Evolutionary conservation across 371 early-diverging fungal species (phyloP).

Genomic region (Zychaea mexicana): DNA sequence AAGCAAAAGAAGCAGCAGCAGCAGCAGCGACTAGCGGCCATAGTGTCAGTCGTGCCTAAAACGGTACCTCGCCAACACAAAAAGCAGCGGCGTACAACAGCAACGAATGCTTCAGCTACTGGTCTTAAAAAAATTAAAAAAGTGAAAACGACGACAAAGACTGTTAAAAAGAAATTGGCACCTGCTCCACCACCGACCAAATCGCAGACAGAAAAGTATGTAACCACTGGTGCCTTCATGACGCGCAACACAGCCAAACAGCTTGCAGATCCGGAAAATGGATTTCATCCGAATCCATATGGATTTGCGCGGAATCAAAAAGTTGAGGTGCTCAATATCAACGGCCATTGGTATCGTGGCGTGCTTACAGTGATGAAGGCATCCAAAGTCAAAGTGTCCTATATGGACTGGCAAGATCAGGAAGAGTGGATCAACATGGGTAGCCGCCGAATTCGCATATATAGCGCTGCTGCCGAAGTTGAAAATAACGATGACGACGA

Average conservation of each 20-base stretch:
- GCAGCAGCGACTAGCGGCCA: background rate
- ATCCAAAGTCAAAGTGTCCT: conserved; percentile 53
- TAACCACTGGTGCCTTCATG: conserved; percentile 55
- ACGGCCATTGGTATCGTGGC: conserved; percentile 57
- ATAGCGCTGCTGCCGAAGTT: too few relatives aligned
- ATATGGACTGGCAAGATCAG: conserved; percentile 57
- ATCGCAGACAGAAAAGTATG: conserved; percentile 13
- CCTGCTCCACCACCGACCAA: background rate
- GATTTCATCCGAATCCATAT: conserved; percentile 46
- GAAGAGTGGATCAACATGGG: conserved; percentile 70
- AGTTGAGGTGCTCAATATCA: conserved; percentile 49
- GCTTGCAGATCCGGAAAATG: conserved; percentile 26
- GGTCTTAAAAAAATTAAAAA: too few relatives aligned
- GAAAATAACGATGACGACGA: conserved; percentile 5
- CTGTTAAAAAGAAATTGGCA: background rate
- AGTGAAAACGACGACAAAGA: background rate
- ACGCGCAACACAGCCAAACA: conserved; percentile 49
- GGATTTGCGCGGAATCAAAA: conserved; percentile 41
- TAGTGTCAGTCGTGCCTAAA: too few relatives aligned
- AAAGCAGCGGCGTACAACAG: background rate
- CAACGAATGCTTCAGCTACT: too few relatives aligned
- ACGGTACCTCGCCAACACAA: background rate
- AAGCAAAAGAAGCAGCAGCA: background rate
- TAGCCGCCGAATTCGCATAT: conserved; percentile 29
- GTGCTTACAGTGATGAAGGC: conserved; percentile 43